Percentiles rank a stretch among this genome's conserved stretches.
These are phyloP conservation scores for Prunus campanulata DNA, from an alignment of 306 rosid genomes.

Conservation along the genomic window DNA sequence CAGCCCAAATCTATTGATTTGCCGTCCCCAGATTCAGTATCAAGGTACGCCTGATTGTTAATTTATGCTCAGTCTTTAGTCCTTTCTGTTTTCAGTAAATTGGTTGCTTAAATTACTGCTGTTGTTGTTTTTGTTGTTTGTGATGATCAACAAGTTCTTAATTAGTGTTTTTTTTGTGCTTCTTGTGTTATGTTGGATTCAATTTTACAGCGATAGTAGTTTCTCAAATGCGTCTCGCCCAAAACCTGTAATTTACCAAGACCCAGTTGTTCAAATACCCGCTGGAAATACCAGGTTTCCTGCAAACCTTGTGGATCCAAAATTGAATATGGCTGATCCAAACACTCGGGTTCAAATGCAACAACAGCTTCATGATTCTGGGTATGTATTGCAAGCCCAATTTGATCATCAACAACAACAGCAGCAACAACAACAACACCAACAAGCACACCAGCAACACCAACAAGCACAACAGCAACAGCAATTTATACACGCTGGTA, in stretches of 20 bases:
- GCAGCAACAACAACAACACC: constrained; percentile 17
- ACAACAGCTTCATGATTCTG: constrained; percentile 69
- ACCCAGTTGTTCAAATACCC: constrained; percentile 55
- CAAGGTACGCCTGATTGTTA: constrained; percentile 53
- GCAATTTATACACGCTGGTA: constrained; percentile 58
- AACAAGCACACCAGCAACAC: constrained; percentile 31
- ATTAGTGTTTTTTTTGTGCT: constrained; percentile 13
- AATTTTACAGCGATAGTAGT: constrained; percentile 72
- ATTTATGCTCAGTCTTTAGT: background rate
- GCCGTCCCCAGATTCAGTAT: constrained; percentile 92
- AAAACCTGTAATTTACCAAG: constrained; percentile 76
- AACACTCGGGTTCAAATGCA: constrained; percentile 68
- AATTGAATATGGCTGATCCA: constrained; percentile 53
- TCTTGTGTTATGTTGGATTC: constrained; percentile 16
- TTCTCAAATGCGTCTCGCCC: constrained; percentile 60
- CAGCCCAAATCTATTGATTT: constrained; percentile 74
- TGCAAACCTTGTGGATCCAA: constrained; percentile 58
- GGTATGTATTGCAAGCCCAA: constrained; percentile 69
- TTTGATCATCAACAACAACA: constrained; percentile 44
- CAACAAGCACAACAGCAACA: constrained; percentile 35
- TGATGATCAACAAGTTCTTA: constrained; percentile 31
- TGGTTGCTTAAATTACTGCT: constrained; percentile 8
- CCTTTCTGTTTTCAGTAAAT: background rate
- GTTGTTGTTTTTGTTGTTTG: background rate
- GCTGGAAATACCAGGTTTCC: constrained; percentile 59